These are phyloP conservation scores for Solanum bukasovii DNA, from an alignment of 257 asterid genomes.

Conservation along the genomic window DNA sequence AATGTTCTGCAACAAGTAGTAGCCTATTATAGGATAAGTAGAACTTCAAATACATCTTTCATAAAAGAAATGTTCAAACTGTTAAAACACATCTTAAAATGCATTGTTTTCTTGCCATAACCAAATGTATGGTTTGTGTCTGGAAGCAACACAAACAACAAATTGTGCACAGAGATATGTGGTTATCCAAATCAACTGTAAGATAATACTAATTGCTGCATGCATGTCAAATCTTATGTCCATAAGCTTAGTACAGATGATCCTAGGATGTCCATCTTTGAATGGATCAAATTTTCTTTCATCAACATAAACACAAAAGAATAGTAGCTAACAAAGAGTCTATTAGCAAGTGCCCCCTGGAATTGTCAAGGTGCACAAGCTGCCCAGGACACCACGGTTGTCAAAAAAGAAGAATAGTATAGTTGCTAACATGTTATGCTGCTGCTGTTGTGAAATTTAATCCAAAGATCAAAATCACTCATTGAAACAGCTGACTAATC, in stretches of 20 bases:
- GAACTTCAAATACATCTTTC: background rate
- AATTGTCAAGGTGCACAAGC: background rate
- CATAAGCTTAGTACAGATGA: background rate
- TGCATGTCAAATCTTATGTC: background rate
- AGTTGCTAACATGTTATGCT: background rate
- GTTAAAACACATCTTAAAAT: background rate
- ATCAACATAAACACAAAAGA: background rate
- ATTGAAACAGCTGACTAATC: background rate
- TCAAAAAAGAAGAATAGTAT: background rate
- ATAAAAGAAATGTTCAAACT: background rate
- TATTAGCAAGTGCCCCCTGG: background rate
- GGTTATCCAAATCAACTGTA: background rate
- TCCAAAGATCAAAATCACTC: background rate
- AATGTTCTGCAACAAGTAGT: constrained; percentile 63
- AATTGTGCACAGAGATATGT: background rate
- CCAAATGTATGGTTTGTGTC: background rate
- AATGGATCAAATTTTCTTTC: background rate
- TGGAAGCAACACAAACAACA: background rate
- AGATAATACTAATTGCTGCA: background rate
- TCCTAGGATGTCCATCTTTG: background rate
- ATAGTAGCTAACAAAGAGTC: background rate
- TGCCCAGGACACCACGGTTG: background rate
- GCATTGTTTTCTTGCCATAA: background rate
- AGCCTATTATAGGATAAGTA: background rate
- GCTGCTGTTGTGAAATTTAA: background rate